Evolutionary conservation across 106 monocot species (phyloP), one percentile per base, ranked within the genome.

Genomic region (Dactylorhiza incarnata): DNA sequence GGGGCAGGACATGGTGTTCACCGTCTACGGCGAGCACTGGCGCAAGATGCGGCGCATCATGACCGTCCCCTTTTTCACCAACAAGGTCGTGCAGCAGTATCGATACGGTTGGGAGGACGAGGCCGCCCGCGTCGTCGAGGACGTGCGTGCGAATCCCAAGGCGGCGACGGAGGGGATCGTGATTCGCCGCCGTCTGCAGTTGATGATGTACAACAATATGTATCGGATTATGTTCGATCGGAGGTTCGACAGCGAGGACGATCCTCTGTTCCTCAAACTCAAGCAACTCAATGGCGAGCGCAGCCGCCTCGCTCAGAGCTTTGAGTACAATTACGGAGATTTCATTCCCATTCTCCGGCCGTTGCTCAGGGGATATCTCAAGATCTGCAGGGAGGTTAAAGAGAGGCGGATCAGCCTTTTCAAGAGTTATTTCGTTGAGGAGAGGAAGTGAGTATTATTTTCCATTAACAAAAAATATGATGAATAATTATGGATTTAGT

Each of bases 1-100:
- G 17, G 88, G 85, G 45, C 88, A 88, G 80, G 88, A 88, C 78
- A 88, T 88, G 88, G 85, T 85, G 48, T 88, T 88, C 82, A 85
- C 88, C 43, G 85, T 83, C 76, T 88, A 88, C 59, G 83, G 88
- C 23, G 88, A 88, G 25, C 88, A 88, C 77, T 88, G 85, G 88
- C 82, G 88, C 47, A 88, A 83, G 85, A 88, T 88, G 88, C 73
- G 88, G 7, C 79, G 88, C 70, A 85, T 88, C 85, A 83, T 85
- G 88, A 88, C 85, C 24, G 85, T 83, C 58, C 85, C 88, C 16
- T 88, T 88, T 79, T 88, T 88, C 80, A 88, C 85, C 72, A 85
- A 83, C 85, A 88, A 88, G 83, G 88, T 88, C 8, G 88, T 88
- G 49, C 83, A 76, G 80, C 88, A 83, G 83, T 66, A 88, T 82